Evolutionary conservation across 164 flowering plant species (phyloP), one percentile per base, ranked within the genome.

Genomic region (Platanus orientalis): DNA sequence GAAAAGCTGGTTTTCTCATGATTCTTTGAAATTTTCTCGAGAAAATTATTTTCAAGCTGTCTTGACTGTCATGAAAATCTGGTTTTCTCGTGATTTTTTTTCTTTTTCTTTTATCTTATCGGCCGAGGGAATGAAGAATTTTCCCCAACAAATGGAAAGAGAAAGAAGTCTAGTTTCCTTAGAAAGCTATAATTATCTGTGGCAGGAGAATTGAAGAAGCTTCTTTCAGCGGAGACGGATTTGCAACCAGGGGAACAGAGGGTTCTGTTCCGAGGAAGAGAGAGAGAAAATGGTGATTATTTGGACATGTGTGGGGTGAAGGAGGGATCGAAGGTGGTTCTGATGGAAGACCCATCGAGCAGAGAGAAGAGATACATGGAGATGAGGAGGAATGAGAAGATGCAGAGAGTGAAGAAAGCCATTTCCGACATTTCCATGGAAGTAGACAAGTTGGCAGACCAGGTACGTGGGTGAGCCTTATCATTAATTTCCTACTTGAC

Each of bases 131-230:
- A n/a, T n/a, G n/a, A n/a, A n/a, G n/a, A n/a, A n/a, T n/a, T n/a
- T n/a, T n/a, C n/a, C n/a, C n/a, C n/a, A n/a, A n/a, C n/a, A n/a
- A n/a, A n/a, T n/a, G n/a, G n/a, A n/a, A n/a, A n/a, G n/a, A n/a
- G n/a, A n/a, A n/a, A n/a, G n/a, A n/a, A n/a, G n/a, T n/a, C n/a
- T n/a, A n/a, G n/a, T n/a, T n/a, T n/a, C n/a, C n/a, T n/a, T n/a
- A n/a, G n/a, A n/a, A n/a, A n/a, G n/a, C n/a, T n/a, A n/a, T n/a
- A n/a, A n/a, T n/a, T n/a, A n/a, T n/a, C n/a, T n/a, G n/a, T n/a
- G 32, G 28, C 75, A 87, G 96, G 93, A 7, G 90, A 90, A 26
- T 54, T 90, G 84, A 90, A 90, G 80, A 85, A 85, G 75, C 64
- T 81, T 28, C 70, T 87, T 14, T 40, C 78, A 40, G 79, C 55